Conservation (phyloP, 345 rosid species). For the Eutrema heterophyllum region DNA sequence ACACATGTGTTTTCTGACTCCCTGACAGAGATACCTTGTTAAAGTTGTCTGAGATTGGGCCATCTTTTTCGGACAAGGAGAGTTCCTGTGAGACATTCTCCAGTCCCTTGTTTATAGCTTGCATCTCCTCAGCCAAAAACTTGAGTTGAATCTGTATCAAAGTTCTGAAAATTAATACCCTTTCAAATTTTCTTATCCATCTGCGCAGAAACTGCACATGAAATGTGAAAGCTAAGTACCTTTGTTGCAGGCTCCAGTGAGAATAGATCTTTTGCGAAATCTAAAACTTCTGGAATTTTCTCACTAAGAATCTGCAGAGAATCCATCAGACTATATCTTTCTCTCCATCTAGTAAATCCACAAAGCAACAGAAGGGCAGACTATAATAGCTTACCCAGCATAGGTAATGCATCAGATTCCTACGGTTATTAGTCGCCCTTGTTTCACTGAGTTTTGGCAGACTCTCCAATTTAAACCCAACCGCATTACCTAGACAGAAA, state of each 20-base stretch:
- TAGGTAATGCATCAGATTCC: constrained; percentile 96
- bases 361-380: background rate
- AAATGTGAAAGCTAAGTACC: constrained; percentile 38
- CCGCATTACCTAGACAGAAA: constrained; percentile 60
- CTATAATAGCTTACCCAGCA: constrained; percentile 61
- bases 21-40: constrained; percentile 42
- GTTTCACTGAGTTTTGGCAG: constrained; percentile 94
- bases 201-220: background rate
- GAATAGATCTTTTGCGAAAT: constrained; percentile 62
- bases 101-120: constrained; percentile 91
- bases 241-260: constrained; percentile 71
- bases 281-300: constrained; percentile 77
- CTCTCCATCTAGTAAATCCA: background rate
- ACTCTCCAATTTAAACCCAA: constrained; percentile 90
- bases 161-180: background rate
- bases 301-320: constrained; percentile 72
- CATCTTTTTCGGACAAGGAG: constrained; percentile 79
- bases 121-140: constrained; percentile 95
- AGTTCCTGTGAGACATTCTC: constrained; percentile 88
- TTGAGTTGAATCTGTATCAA: constrained; percentile 77
- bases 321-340: constrained; percentile 14
- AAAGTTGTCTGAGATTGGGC: constrained; percentile 66
- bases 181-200: background rate
- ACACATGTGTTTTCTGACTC: background rate
- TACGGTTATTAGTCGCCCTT: constrained; percentile 74